Conservation (phyloP, 306 rosid genomes). For the Castanea mollissima region DNA sequence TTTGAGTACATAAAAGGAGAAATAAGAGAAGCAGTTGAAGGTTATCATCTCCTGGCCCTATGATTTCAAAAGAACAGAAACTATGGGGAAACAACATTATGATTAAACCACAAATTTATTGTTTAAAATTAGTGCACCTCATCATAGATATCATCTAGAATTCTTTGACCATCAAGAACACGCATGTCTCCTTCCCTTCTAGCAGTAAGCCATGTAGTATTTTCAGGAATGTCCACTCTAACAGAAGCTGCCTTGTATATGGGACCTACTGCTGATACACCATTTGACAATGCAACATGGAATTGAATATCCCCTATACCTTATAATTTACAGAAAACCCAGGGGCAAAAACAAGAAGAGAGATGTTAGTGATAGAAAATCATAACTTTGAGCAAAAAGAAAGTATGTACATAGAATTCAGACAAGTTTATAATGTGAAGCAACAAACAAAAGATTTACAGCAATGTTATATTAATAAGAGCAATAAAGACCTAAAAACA, state of each 20-base stretch:
- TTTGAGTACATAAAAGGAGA: background rate
- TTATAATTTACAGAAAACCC: slow-evolving; percentile 11
- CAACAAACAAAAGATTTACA: background rate
- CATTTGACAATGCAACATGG: slow-evolving; percentile 63
- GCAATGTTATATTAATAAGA: background rate
- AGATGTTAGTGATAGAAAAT: background rate
- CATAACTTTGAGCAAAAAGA: no score
- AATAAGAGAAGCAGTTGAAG: background rate
- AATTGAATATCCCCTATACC: slow-evolving; percentile 54
- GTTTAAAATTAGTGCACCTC: slow-evolving; percentile 32
- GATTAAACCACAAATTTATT: background rate
- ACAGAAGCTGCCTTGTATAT: slow-evolving; percentile 64
- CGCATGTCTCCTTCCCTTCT: slow-evolving; percentile 58
- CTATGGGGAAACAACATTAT: background rate
- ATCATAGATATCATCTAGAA: slow-evolving; percentile 46
- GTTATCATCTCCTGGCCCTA: slow-evolving; percentile 10
- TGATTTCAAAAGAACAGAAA: slow-evolving; percentile 16
- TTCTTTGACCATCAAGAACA: slow-evolving; percentile 60
- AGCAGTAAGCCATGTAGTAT: slow-evolving; percentile 66
- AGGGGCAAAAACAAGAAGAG: background rate
- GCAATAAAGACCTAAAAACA: background rate
- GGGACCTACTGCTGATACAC: slow-evolving; percentile 56
- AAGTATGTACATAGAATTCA: no score
- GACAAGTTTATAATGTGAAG: background rate
- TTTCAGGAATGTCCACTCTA: slow-evolving; percentile 25